Conservation (phyloP, 768 basidiomycete genomes). For the Pisolithus tinctorius region DNA sequence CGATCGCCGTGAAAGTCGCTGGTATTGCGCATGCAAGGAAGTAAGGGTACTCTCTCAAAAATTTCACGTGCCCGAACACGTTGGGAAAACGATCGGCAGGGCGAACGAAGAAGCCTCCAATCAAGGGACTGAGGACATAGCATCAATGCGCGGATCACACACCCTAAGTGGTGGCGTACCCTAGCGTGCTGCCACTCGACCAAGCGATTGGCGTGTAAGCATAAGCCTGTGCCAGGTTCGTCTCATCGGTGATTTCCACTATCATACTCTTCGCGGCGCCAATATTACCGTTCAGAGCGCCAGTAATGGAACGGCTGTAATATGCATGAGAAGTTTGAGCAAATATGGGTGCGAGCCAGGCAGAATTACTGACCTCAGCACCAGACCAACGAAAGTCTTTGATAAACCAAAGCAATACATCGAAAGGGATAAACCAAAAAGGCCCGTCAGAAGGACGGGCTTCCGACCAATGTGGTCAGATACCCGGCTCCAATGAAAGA, state of each 20-base stretch:
- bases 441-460: neutral
- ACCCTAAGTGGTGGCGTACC: conserved; percentile 26
- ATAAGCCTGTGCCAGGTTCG: conserved; percentile 64
- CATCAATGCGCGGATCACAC: neutral
- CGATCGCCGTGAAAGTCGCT: conserved; percentile 52
- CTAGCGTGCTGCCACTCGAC: conserved; percentile 37
- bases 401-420: conserved; percentile 32
- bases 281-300: conserved; percentile 65
- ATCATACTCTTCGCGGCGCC: conserved; percentile 72
- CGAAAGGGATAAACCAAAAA: conserved; percentile 7
- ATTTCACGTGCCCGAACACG: conserved; percentile 47
- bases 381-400: conserved; percentile 50
- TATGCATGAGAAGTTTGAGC: neutral
- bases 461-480: conserved; percentile 65
- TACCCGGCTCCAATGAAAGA: conserved; percentile 62
- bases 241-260: conserved; percentile 65
- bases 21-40: conserved; percentile 66
- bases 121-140: conserved; percentile 42
- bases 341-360: neutral
- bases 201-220: conserved; percentile 56
- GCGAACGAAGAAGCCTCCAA: conserved; percentile 60
- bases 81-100: conserved; percentile 63
- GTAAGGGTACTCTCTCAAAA: conserved; percentile 67
- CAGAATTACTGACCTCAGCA: conserved; percentile 24
- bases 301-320: conserved; percentile 57